phyloP scores from a whole-genome alignment of 352 stramenopile genomes.

The Pythium brachiatum region DNA sequence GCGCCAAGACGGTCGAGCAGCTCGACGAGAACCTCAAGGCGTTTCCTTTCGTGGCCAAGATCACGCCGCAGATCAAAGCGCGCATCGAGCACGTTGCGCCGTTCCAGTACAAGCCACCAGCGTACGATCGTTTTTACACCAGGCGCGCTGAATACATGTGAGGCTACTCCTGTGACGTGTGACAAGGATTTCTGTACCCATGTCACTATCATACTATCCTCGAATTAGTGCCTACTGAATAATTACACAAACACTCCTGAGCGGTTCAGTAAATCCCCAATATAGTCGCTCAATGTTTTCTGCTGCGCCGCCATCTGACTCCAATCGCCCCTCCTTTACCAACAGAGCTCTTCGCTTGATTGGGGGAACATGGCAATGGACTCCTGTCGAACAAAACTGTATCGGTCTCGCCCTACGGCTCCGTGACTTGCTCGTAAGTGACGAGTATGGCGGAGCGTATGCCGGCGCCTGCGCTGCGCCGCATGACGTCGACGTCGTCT shows the following conservation, averaged over 20 bases:
- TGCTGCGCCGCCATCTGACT: neutral
- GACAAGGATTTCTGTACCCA: neutral
- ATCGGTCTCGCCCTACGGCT: neutral
- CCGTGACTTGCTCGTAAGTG: neutral
- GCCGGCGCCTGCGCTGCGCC: slow-evolving; percentile 9
- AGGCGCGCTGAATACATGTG: slow-evolving; percentile 4
- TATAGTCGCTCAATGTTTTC: neutral
- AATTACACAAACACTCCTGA: neutral
- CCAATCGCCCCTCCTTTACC: neutral
- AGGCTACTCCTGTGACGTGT: neutral
- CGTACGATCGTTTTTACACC: slow-evolving; percentile 1
- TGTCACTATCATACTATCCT: neutral
- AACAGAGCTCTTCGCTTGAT: neutral
- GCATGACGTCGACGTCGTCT: slow-evolving; percentile 17
- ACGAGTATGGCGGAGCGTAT: neutral
- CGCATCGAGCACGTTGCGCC: slow-evolving; percentile 43
- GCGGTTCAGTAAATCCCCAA: no score
- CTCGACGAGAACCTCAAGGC: slow-evolving; percentile 57
- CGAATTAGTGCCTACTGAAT: neutral
- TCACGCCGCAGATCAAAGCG: slow-evolving; percentile 47
- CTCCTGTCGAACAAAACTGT: no score
- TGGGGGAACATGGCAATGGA: neutral
- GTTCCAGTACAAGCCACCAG: slow-evolving; percentile 4
- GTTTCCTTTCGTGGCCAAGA: slow-evolving; percentile 34
- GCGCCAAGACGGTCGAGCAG: slow-evolving; percentile 39